A percentile compares a stretch with the other conserved stretches of the same genome.
Evolutionary conservation across 2,329 filamentous ascomycete genomes (phyloP).

Genomic region (Mycocentrospora acerina): DNA sequence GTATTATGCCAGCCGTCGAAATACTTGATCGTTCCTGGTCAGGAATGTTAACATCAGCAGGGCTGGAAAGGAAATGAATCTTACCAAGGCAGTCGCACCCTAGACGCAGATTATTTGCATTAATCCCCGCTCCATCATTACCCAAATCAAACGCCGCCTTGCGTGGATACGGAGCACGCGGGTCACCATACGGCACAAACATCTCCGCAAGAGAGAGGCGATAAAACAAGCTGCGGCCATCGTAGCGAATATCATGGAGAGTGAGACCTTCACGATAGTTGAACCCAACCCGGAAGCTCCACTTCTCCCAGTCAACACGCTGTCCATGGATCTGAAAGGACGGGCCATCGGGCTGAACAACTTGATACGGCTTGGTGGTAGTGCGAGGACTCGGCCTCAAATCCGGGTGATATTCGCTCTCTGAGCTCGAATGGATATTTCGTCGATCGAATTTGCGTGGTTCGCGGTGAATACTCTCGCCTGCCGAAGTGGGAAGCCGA

Average conservation of each 20-base stretch:
- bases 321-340: slow-evolving; percentile 24
- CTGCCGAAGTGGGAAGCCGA: slow-evolving; percentile 47
- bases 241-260: slow-evolving; percentile 46
- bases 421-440: slow-evolving; percentile 41
- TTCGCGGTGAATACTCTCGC: slow-evolving; percentile 43
- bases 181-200: slow-evolving; percentile 50
- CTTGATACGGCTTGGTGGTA: slow-evolving; percentile 21
- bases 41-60: neutral
- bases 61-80: neutral
- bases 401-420: slow-evolving; percentile 27
- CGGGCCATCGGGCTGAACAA: slow-evolving; percentile 27
- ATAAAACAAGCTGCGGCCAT: slow-evolving; percentile 45
- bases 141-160: slow-evolving; percentile 51
- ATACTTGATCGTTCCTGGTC: slow-evolving; percentile 43
- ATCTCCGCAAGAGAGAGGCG: slow-evolving; percentile 47
- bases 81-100: slow-evolving; percentile 49
- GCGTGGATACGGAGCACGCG: slow-evolving; percentile 43
- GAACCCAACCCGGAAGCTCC: slow-evolving; percentile 47
- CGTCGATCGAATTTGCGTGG: slow-evolving; percentile 43
- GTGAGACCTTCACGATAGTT: slow-evolving; percentile 50
- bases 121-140: slow-evolving; percentile 46
- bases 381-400: slow-evolving; percentile 10
- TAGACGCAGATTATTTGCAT: slow-evolving; percentile 46
- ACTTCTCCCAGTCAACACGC: slow-evolving; percentile 46
- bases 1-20: slow-evolving; percentile 45